Conservation (phyloP, 805 yeast genomes). For the Pichia insulana region DNA sequence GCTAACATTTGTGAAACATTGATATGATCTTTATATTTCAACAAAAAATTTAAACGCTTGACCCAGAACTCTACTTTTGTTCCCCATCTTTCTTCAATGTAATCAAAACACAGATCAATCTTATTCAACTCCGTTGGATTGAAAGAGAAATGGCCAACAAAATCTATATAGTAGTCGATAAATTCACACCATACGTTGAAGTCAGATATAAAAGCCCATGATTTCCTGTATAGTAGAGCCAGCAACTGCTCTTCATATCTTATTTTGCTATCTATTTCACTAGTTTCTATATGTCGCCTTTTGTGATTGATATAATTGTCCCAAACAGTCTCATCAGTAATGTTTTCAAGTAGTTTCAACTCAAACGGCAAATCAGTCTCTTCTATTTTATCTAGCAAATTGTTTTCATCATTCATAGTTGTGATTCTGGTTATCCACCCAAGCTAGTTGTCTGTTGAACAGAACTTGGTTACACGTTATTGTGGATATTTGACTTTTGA, state of each 20-base stretch:
- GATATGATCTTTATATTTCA: background rate
- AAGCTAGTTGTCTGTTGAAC: no score
- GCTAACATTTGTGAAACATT: background rate
- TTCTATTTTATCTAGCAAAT: constrained; percentile 7
- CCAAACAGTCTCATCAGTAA: constrained; percentile 35
- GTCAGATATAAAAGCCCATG: background rate
- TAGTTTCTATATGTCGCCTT: constrained; percentile 15
- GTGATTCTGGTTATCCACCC: no score
- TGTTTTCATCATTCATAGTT: background rate
- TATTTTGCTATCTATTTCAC: background rate
- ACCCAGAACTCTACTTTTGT: constrained; percentile 5
- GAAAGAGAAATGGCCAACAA: background rate
- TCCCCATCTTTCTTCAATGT: background rate
- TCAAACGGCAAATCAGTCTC: constrained; percentile 31
- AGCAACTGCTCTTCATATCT: constrained; percentile 1
- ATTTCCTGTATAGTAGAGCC: background rate
- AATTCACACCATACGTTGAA: background rate
- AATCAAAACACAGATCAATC: background rate
- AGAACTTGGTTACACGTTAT: no score
- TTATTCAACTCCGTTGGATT: background rate
- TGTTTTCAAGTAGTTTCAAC: constrained; percentile 27
- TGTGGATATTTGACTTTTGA: background rate
- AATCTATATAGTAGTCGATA: constrained; percentile 4
- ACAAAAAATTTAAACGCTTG: constrained; percentile 1
- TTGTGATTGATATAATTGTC: constrained; percentile 33